Evolutionary conservation across 1,284 basidiomycete species (phyloP).

Genomic region (Cryptococcus sp.): DNA sequence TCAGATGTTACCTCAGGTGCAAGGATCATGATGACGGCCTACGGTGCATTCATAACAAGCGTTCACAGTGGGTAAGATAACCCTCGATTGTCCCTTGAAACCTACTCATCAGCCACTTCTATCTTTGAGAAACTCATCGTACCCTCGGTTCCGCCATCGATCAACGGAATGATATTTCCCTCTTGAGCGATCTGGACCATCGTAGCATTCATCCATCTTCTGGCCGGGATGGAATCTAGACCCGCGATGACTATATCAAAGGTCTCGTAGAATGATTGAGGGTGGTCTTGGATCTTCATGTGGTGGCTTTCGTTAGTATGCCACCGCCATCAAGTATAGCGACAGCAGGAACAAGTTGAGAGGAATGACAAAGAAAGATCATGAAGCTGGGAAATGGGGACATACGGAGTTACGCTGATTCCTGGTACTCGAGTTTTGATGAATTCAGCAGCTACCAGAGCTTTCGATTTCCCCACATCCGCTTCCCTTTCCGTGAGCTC

Average conservation of each 20-base stretch:
- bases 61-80: slow-evolving; percentile 91
- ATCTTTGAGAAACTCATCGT: slow-evolving; percentile 5
- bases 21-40: slow-evolving; percentile 7
- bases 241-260: slow-evolving; percentile 97
- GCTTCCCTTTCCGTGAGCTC: slow-evolving; percentile 50
- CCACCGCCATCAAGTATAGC: neutral
- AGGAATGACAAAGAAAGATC: no score
- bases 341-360: neutral
- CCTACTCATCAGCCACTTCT: slow-evolving; percentile 53
- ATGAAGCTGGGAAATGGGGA: no score
- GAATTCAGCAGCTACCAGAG: slow-evolving; percentile 87
- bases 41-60: slow-evolving; percentile 95
- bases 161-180: slow-evolving; percentile 93
- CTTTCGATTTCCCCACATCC: slow-evolving; percentile 93
- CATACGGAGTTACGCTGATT: slow-evolving; percentile 88
- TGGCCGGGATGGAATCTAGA: slow-evolving; percentile 93
- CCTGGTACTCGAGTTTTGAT: slow-evolving; percentile 93
- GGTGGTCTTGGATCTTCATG: slow-evolving; percentile 98
- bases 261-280: slow-evolving; percentile 90
- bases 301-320: slow-evolving; percentile 63
- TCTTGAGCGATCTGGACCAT: slow-evolving; percentile 89
- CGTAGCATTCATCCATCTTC: slow-evolving; percentile 98
- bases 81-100: slow-evolving; percentile 97
- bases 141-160: slow-evolving; percentile 99
- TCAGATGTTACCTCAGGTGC: no score